Base-by-base conservation (phyloP, 192 early-diverging fungal genomes). In the Linnemannia schmuckeri region DNA sequence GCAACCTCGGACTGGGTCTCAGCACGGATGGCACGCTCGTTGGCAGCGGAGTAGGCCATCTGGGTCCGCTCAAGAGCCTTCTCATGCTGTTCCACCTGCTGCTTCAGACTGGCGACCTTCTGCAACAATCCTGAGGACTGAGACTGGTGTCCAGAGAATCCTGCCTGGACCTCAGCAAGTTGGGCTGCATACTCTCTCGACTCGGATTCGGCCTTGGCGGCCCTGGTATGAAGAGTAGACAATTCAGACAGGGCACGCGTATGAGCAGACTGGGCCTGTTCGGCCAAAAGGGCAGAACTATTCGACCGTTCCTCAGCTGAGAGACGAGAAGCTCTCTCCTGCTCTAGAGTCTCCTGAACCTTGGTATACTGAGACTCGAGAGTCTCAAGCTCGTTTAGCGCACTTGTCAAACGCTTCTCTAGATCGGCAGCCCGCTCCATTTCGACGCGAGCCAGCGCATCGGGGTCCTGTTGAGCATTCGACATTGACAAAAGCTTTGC, bases 211-310 rank as follows among this genome's bases (percentile, higher is more conserved):
- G 91, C 90, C 41, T 81, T 80, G 17, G 88, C 77, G 5, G 88
- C 82, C 24, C 90, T 81, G 8, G 55, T 57, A 61, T 93, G 90
- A 18, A 92, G 55, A 2, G 78, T 66, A 0, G 90, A 78, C 13
- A 93, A 61, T 70, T 93, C 91, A 4, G 89, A 81, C 3, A 92
- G 78, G 0, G 89, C 89, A 30, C 88, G 74, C 1, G 84, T 87
- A 17, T 93, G 92, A 8, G 92, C 90, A 24, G 90, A 75, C 69
- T 91, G 90, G 0, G 91, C 88, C 77, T 91, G 87, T 61, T 93
- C 89, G 6, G 92, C 91, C 55, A 89, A 70, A 22, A 76, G 27
- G 0, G 87, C 83, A 13, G 91, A 89, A 12, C 81, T 78, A 13
- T 83, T 88, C 7, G 86, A 88, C 17, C 89, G 80, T n/a, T 90